Conservation (phyloP, 805 yeast species). For the Cyberlindnera mrakii region DNA sequence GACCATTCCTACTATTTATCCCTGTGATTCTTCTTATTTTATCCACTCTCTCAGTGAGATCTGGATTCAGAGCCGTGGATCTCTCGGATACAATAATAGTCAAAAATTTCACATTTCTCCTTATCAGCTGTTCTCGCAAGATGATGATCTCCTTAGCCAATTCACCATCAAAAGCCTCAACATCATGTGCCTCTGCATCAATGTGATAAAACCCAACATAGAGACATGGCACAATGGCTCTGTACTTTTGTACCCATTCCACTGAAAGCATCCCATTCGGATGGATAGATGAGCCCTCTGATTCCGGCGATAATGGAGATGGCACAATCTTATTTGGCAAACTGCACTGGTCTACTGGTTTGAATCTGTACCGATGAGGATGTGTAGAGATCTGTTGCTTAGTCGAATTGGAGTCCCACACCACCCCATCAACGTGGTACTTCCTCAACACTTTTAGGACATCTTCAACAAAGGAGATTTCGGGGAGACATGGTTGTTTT, state of each 20-base stretch:
- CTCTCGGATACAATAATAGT: slow-evolving; percentile 30
- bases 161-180: slow-evolving; percentile 24
- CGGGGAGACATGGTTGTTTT: slow-evolving; percentile 3
- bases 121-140: slow-evolving; percentile 26
- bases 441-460: slow-evolving; percentile 25
- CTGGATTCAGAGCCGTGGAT: slow-evolving; percentile 25
- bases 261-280: slow-evolving; percentile 32
- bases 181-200: slow-evolving; percentile 24
- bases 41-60: slow-evolving; percentile 30
- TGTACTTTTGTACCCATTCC: slow-evolving; percentile 51
- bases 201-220: slow-evolving; percentile 40
- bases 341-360: slow-evolving; percentile 24
- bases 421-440: slow-evolving; percentile 22
- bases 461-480: slow-evolving; percentile 17
- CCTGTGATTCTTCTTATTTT: slow-evolving; percentile 36
- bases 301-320: slow-evolving; percentile 4
- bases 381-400: slow-evolving; percentile 17
- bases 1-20: slow-evolving; percentile 38
- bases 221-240: slow-evolving; percentile 40
- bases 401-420: slow-evolving; percentile 23
- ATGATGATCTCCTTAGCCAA: slow-evolving; percentile 32
- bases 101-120: slow-evolving; percentile 28
- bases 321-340: slow-evolving; percentile 17
- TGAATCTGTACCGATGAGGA: slow-evolving; percentile 25
- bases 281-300: slow-evolving; percentile 23